Evolutionary conservation across 176 grass and related monocot species (phyloP).

Genomic region (Ensete ventricosum): DNA sequence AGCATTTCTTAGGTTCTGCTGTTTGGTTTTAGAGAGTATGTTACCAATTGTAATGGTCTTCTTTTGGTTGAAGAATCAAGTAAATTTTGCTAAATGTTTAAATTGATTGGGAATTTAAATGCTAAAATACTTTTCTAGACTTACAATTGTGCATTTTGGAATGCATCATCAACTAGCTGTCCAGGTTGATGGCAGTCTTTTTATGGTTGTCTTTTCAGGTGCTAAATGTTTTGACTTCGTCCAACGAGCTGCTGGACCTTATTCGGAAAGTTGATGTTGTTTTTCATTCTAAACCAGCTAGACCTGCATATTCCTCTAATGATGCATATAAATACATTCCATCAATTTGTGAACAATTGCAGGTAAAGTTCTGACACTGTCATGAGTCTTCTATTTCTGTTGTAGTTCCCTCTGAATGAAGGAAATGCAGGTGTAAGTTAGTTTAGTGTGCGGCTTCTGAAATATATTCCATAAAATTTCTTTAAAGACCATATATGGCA

Average conservation of each 20-base stretch:
- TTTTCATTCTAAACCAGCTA: constrained; percentile 38
- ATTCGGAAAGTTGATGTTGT: constrained; percentile 42
- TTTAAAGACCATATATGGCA: too few relatives aligned
- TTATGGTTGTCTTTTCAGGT: constrained; percentile 31
- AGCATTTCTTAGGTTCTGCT: background rate
- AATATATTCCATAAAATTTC: background rate
- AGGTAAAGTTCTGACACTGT: constrained; percentile 22
- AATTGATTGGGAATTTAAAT: background rate
- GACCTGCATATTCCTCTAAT: constrained; percentile 34
- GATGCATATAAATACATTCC: constrained; percentile 53
- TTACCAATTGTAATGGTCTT: background rate
- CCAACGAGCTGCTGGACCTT: constrained; percentile 47
- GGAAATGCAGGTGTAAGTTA: background rate
- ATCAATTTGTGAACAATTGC: constrained; percentile 54
- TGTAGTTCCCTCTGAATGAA: background rate
- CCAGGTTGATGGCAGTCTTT: background rate
- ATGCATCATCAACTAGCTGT: background rate
- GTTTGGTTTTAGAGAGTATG: background rate
- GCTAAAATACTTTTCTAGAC: background rate
- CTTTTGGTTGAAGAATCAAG: background rate
- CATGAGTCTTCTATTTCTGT: background rate
- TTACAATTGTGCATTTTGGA: background rate
- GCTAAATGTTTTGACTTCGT: constrained; percentile 47
- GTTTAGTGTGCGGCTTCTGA: background rate
- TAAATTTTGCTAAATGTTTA: background rate